phyloP scores from a whole-genome alignment of 139 green algal genomes.

The Micromonas pusilla region DNA sequence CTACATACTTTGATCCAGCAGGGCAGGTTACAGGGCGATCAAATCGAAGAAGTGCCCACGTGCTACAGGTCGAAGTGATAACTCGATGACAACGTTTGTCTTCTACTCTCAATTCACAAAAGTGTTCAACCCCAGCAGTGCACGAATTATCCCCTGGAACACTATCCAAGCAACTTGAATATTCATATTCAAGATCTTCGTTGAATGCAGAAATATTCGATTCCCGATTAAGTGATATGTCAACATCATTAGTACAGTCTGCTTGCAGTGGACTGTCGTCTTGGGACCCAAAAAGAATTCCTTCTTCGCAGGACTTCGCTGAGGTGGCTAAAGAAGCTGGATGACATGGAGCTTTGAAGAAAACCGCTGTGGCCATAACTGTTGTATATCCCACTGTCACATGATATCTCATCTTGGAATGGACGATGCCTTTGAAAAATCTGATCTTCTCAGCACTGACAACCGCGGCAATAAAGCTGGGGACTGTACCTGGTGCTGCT shows the following conservation, averaged over 20 bases:
- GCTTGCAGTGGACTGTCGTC: too few species aligned
- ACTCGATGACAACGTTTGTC: not conserved
- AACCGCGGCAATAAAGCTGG: constrained; percentile 63
- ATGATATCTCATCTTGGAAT: constrained; percentile 63
- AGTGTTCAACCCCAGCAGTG: not conserved
- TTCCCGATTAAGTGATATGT: too few species aligned
- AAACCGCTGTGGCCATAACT: constrained; percentile 56
- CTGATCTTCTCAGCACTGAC: constrained; percentile 73
- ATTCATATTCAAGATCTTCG: too few species aligned
- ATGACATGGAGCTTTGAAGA: too few species aligned
- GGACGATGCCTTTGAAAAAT: constrained; percentile 50
- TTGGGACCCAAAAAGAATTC: not conserved
- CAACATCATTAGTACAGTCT: too few species aligned
- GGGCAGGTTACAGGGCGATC: constrained; percentile 66
- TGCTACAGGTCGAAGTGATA: not conserved
- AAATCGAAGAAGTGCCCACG: constrained; percentile 71
- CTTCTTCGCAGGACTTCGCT: too few species aligned
- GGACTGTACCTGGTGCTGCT: constrained; percentile 52
- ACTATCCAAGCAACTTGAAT: too few species aligned
- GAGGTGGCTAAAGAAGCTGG: too few species aligned
- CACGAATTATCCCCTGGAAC: too few species aligned
- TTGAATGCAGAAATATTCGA: too few species aligned
- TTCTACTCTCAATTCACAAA: not conserved
- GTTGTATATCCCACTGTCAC: constrained; percentile 57
- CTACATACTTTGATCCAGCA: constrained; percentile 74